These are phyloP conservation scores for Skeletonema potamos DNA, from an alignment of 108 stramenopile genomes.

Conservation along the genomic window DNA sequence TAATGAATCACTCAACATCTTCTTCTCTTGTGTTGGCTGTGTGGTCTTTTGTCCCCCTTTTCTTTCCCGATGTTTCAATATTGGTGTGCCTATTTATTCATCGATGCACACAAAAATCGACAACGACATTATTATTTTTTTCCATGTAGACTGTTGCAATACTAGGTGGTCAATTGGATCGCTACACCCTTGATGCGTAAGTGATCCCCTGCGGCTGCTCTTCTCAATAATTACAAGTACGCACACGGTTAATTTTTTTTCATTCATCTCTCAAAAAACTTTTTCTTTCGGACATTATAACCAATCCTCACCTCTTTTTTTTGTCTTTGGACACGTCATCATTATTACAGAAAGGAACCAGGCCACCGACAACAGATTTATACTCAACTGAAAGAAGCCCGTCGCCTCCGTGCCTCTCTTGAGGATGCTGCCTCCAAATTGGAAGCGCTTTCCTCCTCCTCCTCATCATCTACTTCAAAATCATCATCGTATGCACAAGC, in stretches of 20 bases:
- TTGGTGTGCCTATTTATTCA: too few species aligned
- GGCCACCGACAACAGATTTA: slow-evolving; percentile 14
- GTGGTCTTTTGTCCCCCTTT: too few species aligned
- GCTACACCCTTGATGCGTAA: slow-evolving; percentile 31
- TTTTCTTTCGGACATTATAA: background rate
- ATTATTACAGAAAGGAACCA: slow-evolving; percentile 5
- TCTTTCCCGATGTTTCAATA: too few species aligned
- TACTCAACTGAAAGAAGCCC: slow-evolving; percentile 14
- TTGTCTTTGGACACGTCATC: background rate
- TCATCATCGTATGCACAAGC: slow-evolving; percentile 6
- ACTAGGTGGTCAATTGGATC: slow-evolving; percentile 16
- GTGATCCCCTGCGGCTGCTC: too few species aligned
- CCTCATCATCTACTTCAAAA: slow-evolving; percentile 5
- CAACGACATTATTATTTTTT: too few species aligned
- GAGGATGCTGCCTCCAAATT: slow-evolving; percentile 23
- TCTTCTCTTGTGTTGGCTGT: too few species aligned
- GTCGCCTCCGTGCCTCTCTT: slow-evolving; percentile 23
- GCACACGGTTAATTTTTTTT: too few species aligned
- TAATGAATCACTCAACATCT: too few species aligned
- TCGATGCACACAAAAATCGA: background rate
- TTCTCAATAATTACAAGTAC: too few species aligned
- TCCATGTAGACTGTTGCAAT: slow-evolving; percentile 20
- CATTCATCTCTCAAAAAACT: background rate
- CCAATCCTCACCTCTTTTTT: background rate
- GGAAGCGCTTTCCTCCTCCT: slow-evolving; percentile 17